Evolutionary conservation across 768 basidiomycete species (phyloP).

Genomic region (Fistulinella prunicolor): DNA sequence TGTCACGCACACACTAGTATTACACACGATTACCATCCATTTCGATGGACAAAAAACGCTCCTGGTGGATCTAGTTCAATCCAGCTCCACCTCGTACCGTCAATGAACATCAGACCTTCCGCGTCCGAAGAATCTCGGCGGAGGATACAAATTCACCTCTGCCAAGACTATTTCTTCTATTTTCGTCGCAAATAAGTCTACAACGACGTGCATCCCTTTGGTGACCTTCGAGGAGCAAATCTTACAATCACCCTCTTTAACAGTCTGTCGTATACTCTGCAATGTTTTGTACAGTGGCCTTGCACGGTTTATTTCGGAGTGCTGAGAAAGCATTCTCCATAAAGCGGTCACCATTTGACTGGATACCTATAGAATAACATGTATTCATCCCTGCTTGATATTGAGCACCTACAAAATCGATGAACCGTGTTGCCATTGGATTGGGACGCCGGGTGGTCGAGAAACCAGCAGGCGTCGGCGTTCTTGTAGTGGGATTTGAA

Average conservation of each 20-base stretch:
- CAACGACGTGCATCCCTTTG: conserved; percentile 16
- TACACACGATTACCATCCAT: too few species aligned
- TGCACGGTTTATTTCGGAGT: conserved; percentile 20
- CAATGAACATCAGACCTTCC: too few species aligned
- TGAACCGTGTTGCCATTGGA: neutral
- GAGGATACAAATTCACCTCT: conserved; percentile 1
- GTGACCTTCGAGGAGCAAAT: conserved; percentile 1
- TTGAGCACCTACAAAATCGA: neutral
- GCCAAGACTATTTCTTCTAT: conserved; percentile 10
- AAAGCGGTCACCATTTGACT: conserved; percentile 22
- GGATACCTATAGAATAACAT: neutral
- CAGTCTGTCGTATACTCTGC: neutral
- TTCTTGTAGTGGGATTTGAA: conserved; percentile 7
- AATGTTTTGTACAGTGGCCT: neutral
- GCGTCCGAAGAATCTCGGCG: too few species aligned
- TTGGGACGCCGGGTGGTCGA: conserved; percentile 3
- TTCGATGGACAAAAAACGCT: conserved; percentile 3
- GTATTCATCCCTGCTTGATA: neutral
- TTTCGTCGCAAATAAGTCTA: conserved; percentile 5
- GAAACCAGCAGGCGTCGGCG: neutral
- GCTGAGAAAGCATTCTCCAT: conserved; percentile 11
- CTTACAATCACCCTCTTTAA: neutral
- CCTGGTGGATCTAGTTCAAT: neutral
- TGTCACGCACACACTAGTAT: too few species aligned
- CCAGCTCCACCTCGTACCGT: too few species aligned